Evolutionary conservation across 495 filamentous ascomycete species (phyloP).

Genomic region (Monascus purpureus): DNA sequence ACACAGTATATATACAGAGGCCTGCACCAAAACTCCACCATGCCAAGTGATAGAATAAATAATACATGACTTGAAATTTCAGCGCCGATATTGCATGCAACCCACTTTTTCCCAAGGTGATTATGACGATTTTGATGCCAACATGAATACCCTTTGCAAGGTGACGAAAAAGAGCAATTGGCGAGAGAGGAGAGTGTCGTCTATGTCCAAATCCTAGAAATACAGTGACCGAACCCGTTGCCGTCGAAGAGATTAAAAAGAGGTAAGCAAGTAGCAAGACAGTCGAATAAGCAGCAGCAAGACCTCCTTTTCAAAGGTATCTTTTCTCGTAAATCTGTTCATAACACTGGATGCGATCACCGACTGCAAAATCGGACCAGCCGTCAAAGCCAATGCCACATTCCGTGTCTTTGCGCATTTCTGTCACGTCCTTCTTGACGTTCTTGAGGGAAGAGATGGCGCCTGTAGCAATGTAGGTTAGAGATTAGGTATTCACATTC

Average conservation of each 20-base stretch:
- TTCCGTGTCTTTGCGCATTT: slow-evolving; percentile 83
- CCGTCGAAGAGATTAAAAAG: neutral
- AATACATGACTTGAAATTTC: neutral
- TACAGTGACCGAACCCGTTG: too few relatives aligned
- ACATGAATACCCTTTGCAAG: too few relatives aligned
- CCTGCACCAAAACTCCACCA: too few relatives aligned
- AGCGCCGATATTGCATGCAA: neutral
- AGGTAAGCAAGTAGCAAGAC: too few relatives aligned
- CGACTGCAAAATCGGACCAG: slow-evolving; percentile 64
- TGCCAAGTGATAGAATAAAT: neutral
- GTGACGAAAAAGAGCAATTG: too few relatives aligned
- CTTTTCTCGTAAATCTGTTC: slow-evolving; percentile 67
- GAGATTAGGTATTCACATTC: neutral
- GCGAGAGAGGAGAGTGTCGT: too few relatives aligned
- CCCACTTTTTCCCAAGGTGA: too few relatives aligned
- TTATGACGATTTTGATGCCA: too few relatives aligned
- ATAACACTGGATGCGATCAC: slow-evolving; percentile 77
- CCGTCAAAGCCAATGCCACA: slow-evolving; percentile 79
- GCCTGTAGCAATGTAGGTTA: slow-evolving; percentile 31
- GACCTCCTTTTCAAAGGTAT: slow-evolving; percentile 27
- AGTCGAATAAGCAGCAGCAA: too few relatives aligned
- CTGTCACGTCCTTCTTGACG: slow-evolving; percentile 75
- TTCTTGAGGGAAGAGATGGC: slow-evolving; percentile 70
- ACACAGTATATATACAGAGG: too few relatives aligned
- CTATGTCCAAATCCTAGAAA: too few relatives aligned